These are phyloP conservation scores for Ramaria rubella DNA, from an alignment of 768 basidiomycete genomes.

Conservation along the genomic window DNA sequence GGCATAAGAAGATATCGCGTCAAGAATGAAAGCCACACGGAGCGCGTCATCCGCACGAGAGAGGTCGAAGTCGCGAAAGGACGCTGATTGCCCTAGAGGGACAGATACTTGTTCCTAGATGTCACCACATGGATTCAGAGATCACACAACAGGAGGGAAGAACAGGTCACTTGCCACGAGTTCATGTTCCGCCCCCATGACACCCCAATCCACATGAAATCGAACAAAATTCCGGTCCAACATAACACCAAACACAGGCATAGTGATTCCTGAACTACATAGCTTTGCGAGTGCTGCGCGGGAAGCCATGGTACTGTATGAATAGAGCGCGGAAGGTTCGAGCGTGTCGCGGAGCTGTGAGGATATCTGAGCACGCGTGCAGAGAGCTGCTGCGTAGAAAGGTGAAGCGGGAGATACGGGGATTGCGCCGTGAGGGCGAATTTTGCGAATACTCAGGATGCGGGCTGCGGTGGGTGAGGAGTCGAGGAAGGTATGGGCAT, in stretches of 20 bases:
- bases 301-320: not conserved
- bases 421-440: not conserved
- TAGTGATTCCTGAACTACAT: not conserved
- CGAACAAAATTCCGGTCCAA: not conserved
- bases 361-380: not conserved
- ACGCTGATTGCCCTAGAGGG: not conserved
- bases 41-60: not conserved
- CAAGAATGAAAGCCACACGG: not conserved
- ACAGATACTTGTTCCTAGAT: not conserved
- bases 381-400: not conserved
- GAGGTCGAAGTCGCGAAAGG: not conserved
- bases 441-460: not conserved
- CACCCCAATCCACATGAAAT: constrained; percentile 3
- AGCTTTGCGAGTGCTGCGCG: not conserved
- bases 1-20: not conserved
- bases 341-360: not conserved
- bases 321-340: not conserved
- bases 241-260: constrained; percentile 2
- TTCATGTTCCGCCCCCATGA: too few species aligned
- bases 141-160: not conserved
- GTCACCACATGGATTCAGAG: not conserved
- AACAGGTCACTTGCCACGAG: not conserved
- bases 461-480: not conserved
- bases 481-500: not conserved
- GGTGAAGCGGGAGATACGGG: not conserved